phyloP scores from a whole-genome alignment of 345 rosid species.

The Gossypium australe region DNA sequence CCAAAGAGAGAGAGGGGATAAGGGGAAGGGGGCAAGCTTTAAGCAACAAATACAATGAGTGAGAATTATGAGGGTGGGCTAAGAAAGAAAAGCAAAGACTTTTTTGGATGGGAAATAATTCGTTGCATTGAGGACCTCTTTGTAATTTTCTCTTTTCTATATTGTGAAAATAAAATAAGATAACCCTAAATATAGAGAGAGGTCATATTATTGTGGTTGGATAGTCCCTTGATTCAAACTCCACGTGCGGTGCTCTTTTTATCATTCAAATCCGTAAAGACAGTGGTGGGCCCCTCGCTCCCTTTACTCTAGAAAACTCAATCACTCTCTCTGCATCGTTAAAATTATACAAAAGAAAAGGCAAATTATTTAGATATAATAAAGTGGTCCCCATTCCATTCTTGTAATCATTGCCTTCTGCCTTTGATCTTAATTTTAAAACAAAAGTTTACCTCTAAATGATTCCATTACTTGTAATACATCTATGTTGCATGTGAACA shows the following conservation, averaged over 20 bases:
- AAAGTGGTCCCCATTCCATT: constrained; percentile 26
- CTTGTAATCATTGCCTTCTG: constrained; percentile 20
- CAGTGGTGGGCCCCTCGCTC: constrained; percentile 25
- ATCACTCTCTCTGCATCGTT: constrained; percentile 19
- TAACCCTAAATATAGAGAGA: not conserved
- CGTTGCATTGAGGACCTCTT: not conserved
- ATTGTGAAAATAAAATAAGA: too few relatives aligned
- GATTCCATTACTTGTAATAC: not conserved
- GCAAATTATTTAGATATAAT: not conserved
- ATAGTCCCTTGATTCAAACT: constrained; percentile 48
- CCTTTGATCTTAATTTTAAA: not conserved
- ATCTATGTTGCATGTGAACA: too few relatives aligned
- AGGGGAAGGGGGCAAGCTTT: constrained; percentile 35
- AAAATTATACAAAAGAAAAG: not conserved
- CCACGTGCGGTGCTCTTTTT: constrained; percentile 69
- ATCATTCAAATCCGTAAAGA: constrained; percentile 51
- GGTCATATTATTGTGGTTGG: constrained; percentile 32
- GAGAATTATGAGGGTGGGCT: constrained; percentile 36
- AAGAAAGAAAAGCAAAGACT: not conserved
- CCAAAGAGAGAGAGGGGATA: constrained; percentile 6
- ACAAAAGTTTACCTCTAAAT: not conserved
- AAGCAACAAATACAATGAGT: constrained; percentile 69
- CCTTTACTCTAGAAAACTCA: constrained; percentile 16
- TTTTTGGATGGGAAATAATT: constrained; percentile 6
- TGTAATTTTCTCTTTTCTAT: not conserved